Conservation (phyloP, 2,329 filamentous ascomycete genomes). For the Plenodomus lindquistii region DNA sequence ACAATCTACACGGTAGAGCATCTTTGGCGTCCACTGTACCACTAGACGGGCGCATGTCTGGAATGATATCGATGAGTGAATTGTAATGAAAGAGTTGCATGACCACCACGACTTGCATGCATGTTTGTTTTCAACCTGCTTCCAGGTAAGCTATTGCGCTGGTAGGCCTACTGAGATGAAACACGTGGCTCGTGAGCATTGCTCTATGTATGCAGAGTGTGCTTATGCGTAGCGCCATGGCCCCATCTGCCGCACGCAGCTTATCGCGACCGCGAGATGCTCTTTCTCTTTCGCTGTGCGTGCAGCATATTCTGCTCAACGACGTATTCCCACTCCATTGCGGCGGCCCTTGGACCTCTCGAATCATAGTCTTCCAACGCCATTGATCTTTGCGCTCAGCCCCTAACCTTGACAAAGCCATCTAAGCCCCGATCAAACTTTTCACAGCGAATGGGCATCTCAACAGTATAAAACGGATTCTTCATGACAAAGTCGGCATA, state of each 20-base stretch:
- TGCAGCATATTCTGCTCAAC: no score
- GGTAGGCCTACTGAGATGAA: no score
- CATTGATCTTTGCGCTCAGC: constrained; percentile 17
- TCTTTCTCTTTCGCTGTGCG: no score
- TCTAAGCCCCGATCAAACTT: constrained; percentile 87
- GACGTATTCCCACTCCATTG: no score
- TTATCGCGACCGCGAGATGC: no score
- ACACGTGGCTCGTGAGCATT: no score
- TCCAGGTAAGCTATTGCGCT: no score
- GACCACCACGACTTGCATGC: background rate
- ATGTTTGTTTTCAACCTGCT: background rate
- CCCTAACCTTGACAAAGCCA: constrained; percentile 69
- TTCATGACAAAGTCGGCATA: constrained; percentile 99
- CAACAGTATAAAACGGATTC: constrained; percentile 96
- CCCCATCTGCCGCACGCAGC: no score
- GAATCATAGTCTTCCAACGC: background rate
- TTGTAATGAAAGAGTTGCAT: constrained; percentile 11
- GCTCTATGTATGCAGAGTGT: no score
- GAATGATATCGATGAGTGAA: constrained; percentile 23
- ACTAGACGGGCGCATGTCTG: constrained; percentile 23
- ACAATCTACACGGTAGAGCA: constrained; percentile 20
- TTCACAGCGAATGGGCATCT: constrained; percentile 96
- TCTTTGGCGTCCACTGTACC: constrained; percentile 31
- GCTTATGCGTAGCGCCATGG: no score
- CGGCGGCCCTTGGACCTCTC: no score